Evolutionary conservation across 139 green algal species (phyloP).

Genomic region (Chlorella sp.): DNA sequence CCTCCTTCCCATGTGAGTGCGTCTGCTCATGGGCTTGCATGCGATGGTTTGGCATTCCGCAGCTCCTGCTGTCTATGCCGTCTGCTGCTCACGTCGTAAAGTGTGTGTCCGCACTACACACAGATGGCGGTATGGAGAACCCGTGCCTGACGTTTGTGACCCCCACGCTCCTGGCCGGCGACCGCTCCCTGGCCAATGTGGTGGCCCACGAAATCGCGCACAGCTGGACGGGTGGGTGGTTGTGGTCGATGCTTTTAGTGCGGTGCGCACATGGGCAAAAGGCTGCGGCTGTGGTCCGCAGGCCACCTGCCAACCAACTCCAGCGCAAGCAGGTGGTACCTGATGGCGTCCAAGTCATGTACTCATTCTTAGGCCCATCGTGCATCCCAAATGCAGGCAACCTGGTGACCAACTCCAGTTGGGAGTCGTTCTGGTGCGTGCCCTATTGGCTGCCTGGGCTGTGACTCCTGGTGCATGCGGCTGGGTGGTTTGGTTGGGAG

Average conservation of each 20-base stretch:
- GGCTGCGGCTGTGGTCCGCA: too few relatives aligned
- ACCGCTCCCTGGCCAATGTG: constrained; percentile 79
- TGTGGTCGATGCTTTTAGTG: too few relatives aligned
- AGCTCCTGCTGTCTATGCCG: too few relatives aligned
- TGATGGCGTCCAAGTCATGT: too few relatives aligned
- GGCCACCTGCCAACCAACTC: too few relatives aligned
- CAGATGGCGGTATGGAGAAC: constrained; percentile 57
- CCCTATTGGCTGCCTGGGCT: neutral
- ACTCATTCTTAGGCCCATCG: neutral
- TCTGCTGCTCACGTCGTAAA: constrained; percentile 56
- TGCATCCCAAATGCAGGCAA: constrained; percentile 44
- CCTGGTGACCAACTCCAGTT: constrained; percentile 88
- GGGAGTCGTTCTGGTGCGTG: constrained; percentile 74
- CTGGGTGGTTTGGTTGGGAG: too few relatives aligned
- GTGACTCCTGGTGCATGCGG: too few relatives aligned
- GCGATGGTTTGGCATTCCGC: too few relatives aligned
- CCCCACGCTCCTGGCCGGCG: constrained; percentile 91
- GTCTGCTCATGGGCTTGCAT: too few relatives aligned
- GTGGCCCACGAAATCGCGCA: constrained; percentile 95
- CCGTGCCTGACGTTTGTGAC: constrained; percentile 91
- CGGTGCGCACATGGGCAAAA: too few relatives aligned
- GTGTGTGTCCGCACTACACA: too few relatives aligned
- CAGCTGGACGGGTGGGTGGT: constrained; percentile 79
- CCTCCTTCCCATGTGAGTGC: constrained; percentile 81
- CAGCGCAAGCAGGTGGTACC: too few relatives aligned